phyloP scores from a whole-genome alignment of 805 yeast genomes.

The Metschnikowia santaceciliae region DNA sequence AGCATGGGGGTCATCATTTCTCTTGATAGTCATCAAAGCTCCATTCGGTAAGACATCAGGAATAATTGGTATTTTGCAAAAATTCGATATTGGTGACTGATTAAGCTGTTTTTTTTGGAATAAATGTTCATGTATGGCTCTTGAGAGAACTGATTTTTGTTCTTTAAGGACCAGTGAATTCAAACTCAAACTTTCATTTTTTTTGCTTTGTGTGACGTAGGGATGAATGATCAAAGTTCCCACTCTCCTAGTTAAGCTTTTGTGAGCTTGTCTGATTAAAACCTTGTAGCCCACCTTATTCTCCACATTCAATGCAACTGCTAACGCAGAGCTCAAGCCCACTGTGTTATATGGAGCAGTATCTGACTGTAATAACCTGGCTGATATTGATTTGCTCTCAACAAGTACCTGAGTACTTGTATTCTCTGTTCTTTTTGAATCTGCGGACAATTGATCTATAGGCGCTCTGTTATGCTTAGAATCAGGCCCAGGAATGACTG shows the following conservation, averaged over 20 bases:
- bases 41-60: slow-evolving; percentile 52
- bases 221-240: slow-evolving; percentile 50
- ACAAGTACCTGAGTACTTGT: slow-evolving; percentile 12
- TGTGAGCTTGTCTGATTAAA: slow-evolving; percentile 45
- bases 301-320: slow-evolving; percentile 54
- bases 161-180: slow-evolving; percentile 30
- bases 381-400: slow-evolving; percentile 46
- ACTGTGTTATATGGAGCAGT: slow-evolving; percentile 35
- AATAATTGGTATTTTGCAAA: slow-evolving; percentile 48
- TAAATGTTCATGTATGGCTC: slow-evolving; percentile 18
- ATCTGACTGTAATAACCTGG: slow-evolving; percentile 43
- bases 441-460: slow-evolving; percentile 1
- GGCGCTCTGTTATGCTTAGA: slow-evolving; percentile 18
- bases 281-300: slow-evolving; percentile 50
- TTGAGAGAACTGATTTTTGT: slow-evolving; percentile 16
- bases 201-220: slow-evolving; percentile 42
- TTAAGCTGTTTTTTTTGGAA: slow-evolving; percentile 18
- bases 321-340: slow-evolving; percentile 51
- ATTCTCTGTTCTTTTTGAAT: slow-evolving; percentile 11
- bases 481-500: slow-evolving; percentile 50
- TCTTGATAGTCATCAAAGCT: slow-evolving; percentile 51
- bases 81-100: slow-evolving; percentile 45
- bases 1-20: slow-evolving; percentile 36
- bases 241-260: slow-evolving; percentile 34
- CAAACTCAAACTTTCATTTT: slow-evolving; percentile 25